Base-by-base conservation (phyloP, 2,329 filamentous ascomycete genomes). In the Paramyrothecium sp. region DNA sequence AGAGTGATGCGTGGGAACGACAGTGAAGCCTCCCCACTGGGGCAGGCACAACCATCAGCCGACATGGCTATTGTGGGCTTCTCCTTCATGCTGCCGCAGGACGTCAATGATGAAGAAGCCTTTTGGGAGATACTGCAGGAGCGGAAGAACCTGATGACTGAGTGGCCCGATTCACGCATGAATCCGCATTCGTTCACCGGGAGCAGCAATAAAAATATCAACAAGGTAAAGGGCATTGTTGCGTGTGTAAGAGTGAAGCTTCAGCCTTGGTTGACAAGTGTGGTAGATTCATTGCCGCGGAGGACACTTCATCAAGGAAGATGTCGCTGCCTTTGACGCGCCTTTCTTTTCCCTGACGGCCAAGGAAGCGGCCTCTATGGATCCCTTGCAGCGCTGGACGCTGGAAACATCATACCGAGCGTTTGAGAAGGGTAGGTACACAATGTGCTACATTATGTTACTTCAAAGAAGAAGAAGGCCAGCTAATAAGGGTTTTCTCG, bases 11-110 rank as follows among this genome's bases (percentile, higher is more conserved):
- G 34, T 41, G 11, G 11, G 34, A 41, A 41, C n/a, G n/a, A 41
- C 34, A n/a, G 11, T 41, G 34, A 41, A 41, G 11, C 34, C 11
- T 41, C 34, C 34, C 11, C 34, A 11, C 11, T 41, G 34, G 34
- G 34, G 34, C 34, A 11, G 34, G 34, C 11, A 41, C 34, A 41
- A 41, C 34, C 34, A n/a, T 41, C n/a, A n/a, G n/a, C n/a, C n/a
- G n/a, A n/a, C n/a, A 65, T 71, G 19, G 73, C 72, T 8, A 57
- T 78, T 7, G 59, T 78, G 10, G 75, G 75, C 3, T 68, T 69
- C 38, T 71, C 73, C 16, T 72, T 73, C 51, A 74, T 71, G 55
- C 66, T 77, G 1, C 75, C 75, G 2, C 70, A 73, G 33, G 70
- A 65, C 38, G 61, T 67, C 4, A 60, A 70, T 0, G 65, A 74